phyloP scores from a whole-genome alignment of 73 alveolate species.

The Halteria grandinella region DNA sequence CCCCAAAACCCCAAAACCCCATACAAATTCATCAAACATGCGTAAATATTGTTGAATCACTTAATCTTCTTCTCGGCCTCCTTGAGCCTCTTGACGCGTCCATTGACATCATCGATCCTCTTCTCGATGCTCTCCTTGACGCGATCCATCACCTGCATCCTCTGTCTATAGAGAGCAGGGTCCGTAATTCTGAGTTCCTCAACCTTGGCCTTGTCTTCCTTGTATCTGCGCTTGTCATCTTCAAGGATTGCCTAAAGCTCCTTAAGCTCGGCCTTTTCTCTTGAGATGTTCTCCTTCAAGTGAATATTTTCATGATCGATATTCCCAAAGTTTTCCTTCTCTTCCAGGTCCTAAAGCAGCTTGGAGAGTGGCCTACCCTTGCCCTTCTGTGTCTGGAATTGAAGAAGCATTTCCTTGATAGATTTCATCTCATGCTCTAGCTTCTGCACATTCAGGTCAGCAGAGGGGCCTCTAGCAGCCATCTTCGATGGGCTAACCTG shows the following conservation, averaged over 20 bases:
- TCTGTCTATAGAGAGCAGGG: conserved; percentile 11
- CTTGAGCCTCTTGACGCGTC: conserved; percentile 2
- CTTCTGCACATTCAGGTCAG: background rate
- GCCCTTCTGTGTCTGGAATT: no score
- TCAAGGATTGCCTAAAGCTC: conserved; percentile 8
- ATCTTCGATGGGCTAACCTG: background rate
- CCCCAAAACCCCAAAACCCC: conserved; percentile 34
- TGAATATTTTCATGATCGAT: no score
- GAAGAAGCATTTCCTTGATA: conserved; percentile 21
- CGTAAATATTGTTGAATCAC: background rate
- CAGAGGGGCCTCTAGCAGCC: background rate
- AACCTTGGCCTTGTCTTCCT: conserved; percentile 22
- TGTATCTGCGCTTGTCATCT: conserved; percentile 8
- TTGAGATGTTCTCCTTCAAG: background rate
- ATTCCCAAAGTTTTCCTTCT: no score
- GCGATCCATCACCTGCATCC: background rate
- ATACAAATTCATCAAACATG: background rate
- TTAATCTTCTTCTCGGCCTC: conserved; percentile 15
- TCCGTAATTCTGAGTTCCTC: conserved; percentile 17
- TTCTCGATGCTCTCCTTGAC: conserved; percentile 24
- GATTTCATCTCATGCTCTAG: conserved; percentile 32
- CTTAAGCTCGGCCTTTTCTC: conserved; percentile 23
- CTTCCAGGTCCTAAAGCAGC: no score
- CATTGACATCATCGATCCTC: conserved; percentile 36
- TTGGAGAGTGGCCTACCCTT: no score